phyloP scores from a whole-genome alignment of 1,284 basidiomycete species.

The Polyporus tsugae region DNA sequence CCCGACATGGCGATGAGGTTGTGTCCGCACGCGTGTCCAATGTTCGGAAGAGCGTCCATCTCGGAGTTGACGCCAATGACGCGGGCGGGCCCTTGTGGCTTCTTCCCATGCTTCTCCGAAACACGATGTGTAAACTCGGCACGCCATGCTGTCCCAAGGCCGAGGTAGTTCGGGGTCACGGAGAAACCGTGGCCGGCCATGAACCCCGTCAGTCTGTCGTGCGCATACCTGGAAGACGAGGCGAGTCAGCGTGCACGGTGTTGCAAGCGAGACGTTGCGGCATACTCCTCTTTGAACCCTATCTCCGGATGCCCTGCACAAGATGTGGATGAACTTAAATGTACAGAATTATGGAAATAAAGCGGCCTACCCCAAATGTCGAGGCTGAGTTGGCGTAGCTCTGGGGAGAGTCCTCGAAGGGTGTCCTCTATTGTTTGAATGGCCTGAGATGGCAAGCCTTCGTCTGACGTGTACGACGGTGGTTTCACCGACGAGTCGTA shows the following conservation, averaged over 20 bases:
- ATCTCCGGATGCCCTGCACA: slow-evolving; percentile 40
- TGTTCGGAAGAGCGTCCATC: slow-evolving; percentile 66
- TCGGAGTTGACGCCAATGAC: slow-evolving; percentile 81
- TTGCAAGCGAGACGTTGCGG: not conserved
- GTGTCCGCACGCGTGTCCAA: slow-evolving; percentile 85
- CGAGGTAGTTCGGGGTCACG: slow-evolving; percentile 62
- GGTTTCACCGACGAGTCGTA: slow-evolving; percentile 26
- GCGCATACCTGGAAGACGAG: slow-evolving; percentile 42
- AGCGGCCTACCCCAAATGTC: slow-evolving; percentile 66
- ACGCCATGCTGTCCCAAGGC: slow-evolving; percentile 73
- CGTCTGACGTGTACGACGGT: slow-evolving; percentile 29
- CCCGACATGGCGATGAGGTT: slow-evolving; percentile 87
- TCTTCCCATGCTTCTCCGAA: slow-evolving; percentile 4
- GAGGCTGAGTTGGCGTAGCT: slow-evolving; percentile 67
- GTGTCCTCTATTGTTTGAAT: slow-evolving; percentile 63
- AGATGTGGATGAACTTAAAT: not conserved
- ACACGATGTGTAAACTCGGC: slow-evolving; percentile 58
- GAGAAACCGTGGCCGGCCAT: slow-evolving; percentile 60
- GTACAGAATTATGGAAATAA: not conserved
- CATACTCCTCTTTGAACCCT: slow-evolving; percentile 44
- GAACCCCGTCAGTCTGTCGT: slow-evolving; percentile 47
- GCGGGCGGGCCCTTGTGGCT: slow-evolving; percentile 45
- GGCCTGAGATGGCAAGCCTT: slow-evolving; percentile 43
- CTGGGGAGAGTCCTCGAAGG: slow-evolving; percentile 59
- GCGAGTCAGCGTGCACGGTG: not conserved